Conservation (phyloP, 129 eudicot species). For the Tagetes erecta region DNA sequence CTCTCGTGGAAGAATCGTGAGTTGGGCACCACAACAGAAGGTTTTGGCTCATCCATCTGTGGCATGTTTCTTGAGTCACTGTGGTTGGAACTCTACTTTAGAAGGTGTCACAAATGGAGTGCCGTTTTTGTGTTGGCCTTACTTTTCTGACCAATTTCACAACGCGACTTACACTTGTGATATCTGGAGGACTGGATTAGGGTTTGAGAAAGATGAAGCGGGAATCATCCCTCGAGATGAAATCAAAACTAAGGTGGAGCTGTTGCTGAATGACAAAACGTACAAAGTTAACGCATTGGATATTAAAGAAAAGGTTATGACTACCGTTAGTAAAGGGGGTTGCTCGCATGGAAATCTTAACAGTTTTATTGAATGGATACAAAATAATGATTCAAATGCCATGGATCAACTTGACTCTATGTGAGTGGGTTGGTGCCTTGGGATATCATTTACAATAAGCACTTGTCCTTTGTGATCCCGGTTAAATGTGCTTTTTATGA, state of each 20-base stretch:
- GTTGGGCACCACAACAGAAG: slow-evolving; percentile 63
- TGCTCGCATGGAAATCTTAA: slow-evolving; percentile 38
- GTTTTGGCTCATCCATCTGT: slow-evolving; percentile 54
- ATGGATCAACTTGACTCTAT: background rate
- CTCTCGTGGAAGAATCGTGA: slow-evolving; percentile 35
- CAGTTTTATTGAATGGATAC: slow-evolving; percentile 46
- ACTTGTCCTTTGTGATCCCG: background rate
- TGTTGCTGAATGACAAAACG: slow-evolving; percentile 28
- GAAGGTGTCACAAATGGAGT: slow-evolving; percentile 59
- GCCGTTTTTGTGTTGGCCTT: slow-evolving; percentile 71
- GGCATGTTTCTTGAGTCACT: slow-evolving; percentile 59
- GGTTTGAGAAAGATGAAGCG: slow-evolving; percentile 39
- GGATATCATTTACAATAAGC: background rate
- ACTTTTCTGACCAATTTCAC: slow-evolving; percentile 53
- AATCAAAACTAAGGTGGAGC: slow-evolving; percentile 45
- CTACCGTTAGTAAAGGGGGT: slow-evolving; percentile 30
- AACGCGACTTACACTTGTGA: slow-evolving; percentile 53
- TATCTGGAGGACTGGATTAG: slow-evolving; percentile 52
- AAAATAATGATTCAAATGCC: slow-evolving; percentile 1
- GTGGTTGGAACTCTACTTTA: slow-evolving; percentile 67
- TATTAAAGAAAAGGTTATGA: slow-evolving; percentile 24
- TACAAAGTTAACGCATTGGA: slow-evolving; percentile 34
- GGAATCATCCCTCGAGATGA: slow-evolving; percentile 44
- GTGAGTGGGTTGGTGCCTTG: background rate
- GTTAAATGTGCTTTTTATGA: too few relatives aligned